A percentile compares a stretch with the other conserved stretches of the same genome.
Conservation (phyloP, 345 rosid species). For the Noccaea caerulescens region DNA sequence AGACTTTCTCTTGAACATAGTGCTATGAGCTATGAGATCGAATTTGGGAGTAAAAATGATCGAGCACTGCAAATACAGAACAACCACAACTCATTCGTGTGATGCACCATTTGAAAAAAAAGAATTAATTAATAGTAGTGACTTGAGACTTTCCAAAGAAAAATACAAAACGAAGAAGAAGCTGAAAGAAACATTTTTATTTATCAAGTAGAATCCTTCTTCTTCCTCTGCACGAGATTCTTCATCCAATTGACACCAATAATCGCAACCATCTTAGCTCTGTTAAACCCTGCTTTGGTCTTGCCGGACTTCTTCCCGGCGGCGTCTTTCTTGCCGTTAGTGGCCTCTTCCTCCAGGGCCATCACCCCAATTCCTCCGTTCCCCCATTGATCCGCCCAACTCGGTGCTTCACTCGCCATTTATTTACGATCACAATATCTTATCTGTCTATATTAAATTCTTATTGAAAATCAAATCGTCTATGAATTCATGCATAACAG, state of each 20-base stretch:
- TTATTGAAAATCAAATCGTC: background rate
- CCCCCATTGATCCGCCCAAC: conserved; percentile 99
- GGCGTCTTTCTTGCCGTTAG: conserved; percentile 46
- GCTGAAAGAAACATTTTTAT: background rate
- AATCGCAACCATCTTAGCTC: conserved; percentile 49
- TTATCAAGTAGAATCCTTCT: conserved; percentile 42
- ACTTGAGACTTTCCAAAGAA: background rate
- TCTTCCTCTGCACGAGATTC: conserved; percentile 52
- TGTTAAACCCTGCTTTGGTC: conserved; percentile 46
- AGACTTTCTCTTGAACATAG: background rate
- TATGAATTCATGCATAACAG: background rate
- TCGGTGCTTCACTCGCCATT: conserved; percentile 80
- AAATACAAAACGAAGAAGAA: background rate
- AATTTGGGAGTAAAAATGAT: background rate
- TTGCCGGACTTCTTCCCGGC: conserved; percentile 47
- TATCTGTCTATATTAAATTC: background rate
- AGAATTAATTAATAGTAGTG: conserved; percentile 9
- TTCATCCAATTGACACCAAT: conserved; percentile 69
- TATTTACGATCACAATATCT: background rate
- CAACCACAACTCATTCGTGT: conserved; percentile 17
- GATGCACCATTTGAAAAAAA: conserved; percentile 26
- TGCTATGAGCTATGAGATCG: too few species aligned
- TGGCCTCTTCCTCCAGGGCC: conserved; percentile 49
- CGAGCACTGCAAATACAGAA: background rate
- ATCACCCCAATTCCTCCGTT: conserved; percentile 70